Evolutionary conservation across 768 basidiomycete genomes (phyloP), one percentile per base, ranked within the genome.

Genomic region (Kwoniella sp.): DNA sequence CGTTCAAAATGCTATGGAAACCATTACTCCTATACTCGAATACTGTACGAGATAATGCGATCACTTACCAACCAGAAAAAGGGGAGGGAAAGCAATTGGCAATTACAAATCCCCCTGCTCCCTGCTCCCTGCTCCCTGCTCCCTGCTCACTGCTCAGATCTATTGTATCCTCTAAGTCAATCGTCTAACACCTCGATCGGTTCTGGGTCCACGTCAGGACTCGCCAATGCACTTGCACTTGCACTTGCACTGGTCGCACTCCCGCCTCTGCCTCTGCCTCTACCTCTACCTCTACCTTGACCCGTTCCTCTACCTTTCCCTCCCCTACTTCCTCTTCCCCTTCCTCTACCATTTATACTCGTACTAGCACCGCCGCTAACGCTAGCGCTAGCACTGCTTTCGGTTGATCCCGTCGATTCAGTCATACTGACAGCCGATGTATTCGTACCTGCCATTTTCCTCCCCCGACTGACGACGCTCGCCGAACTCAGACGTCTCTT

Each of bases 401-500:
- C 58, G 46, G 29, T 58, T 24, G 44, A 47, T 40, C 22, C 49
- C 19, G 49, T 55, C 21, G 29, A 27, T n/a, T 29, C 27, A 2
- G 29, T 44, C n/a, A 46, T 51, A 58, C 56, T 58, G 13, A 58
- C 57, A 53, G 29, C 25, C 24, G 60, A 62, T 7, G 26, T 46
- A 46, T 21, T 48, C 21, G 60, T 62, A 9, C 44, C 57, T 6
- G 48, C 50, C 26, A 50, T 60, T 54, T 61, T 61, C 37, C 33
- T 27, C n/a, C 54, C 53, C 15, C 50, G 52, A 53, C 57, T 50
- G n/a, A 25, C 24, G 15, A 26, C 52, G 19, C 44, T 50, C 29
- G 52, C 62, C 27, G 44, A 63, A 29, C 58, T 58, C 17, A 55
- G 22, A 22, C 63, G 52, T 24, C 57, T 61, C 40, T 55, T 60